These are phyloP conservation scores for Puya raimondii DNA, from an alignment of 176 grass and related monocot genomes.

Conservation along the genomic window DNA sequence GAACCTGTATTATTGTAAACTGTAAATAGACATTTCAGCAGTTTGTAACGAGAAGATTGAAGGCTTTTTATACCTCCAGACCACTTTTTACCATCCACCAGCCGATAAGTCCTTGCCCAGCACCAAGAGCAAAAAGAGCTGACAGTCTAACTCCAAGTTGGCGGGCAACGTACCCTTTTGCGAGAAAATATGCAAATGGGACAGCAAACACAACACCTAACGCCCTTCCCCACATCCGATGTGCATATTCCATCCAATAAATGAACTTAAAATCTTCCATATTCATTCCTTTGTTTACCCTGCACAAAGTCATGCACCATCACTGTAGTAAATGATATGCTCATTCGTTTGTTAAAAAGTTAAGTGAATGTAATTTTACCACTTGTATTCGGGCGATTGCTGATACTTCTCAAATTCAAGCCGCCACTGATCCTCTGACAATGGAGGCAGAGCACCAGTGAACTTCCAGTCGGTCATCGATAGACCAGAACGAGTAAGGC, in stretches of 20 bases:
- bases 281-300: slow-evolving; percentile 80
- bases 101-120: slow-evolving; percentile 71
- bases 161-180: slow-evolving; percentile 84
- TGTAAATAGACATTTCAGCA: slow-evolving; percentile 9
- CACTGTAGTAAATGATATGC: slow-evolving; percentile 9
- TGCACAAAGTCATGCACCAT: slow-evolving; percentile 31
- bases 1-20: slow-evolving; percentile 5
- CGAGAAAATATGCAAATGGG: slow-evolving; percentile 79
- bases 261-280: slow-evolving; percentile 98
- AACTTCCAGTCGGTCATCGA: slow-evolving; percentile 99
- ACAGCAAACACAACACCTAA: slow-evolving; percentile 71
- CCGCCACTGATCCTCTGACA: slow-evolving; percentile 58
- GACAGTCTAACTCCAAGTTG: slow-evolving; percentile 77
- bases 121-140: slow-evolving; percentile 77
- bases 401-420: slow-evolving; percentile 89
- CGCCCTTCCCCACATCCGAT: slow-evolving; percentile 96
- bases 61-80: slow-evolving; percentile 58
- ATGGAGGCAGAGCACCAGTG: slow-evolving; percentile 64
- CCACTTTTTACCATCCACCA: slow-evolving; percentile 99
- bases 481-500: slow-evolving; percentile 84
- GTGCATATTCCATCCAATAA: slow-evolving; percentile 98
- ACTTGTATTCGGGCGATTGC: slow-evolving; percentile 71
- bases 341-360: background rate
- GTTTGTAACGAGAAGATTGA: slow-evolving; percentile 2
- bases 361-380: slow-evolving; percentile 26